These are phyloP conservation scores for Xylariaceae sp. DNA, from an alignment of 2,329 filamentous ascomycete genomes.

Conservation along the genomic window DNA sequence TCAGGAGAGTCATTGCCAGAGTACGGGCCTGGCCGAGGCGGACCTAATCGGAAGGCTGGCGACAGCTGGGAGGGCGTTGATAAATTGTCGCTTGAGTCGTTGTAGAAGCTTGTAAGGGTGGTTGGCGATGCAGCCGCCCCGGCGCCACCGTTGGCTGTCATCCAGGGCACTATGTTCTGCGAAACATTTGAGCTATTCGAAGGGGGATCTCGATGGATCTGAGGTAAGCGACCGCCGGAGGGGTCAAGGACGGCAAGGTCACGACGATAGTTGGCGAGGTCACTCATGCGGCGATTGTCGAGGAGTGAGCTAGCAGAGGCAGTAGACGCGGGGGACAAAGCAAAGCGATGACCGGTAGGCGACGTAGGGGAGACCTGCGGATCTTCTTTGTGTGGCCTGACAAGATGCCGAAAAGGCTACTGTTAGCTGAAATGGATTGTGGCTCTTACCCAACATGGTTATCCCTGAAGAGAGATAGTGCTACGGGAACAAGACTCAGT, in stretches of 20 bases:
- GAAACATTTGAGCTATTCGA: slow-evolving; percentile 59
- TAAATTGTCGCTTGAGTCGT: slow-evolving; percentile 76
- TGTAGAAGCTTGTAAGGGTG: slow-evolving; percentile 67
- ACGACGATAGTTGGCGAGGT: slow-evolving; percentile 73
- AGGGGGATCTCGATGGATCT: slow-evolving; percentile 64
- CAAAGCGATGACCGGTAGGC: slow-evolving; percentile 50
- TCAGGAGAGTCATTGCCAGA: slow-evolving; percentile 66
- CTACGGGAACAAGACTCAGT: slow-evolving; percentile 1
- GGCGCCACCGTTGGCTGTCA: slow-evolving; percentile 50
- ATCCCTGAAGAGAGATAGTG: background rate
- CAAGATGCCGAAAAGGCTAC: slow-evolving; percentile 35
- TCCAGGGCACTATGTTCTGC: slow-evolving; percentile 65
- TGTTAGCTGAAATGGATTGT: slow-evolving; percentile 37
- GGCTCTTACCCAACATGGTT: background rate
- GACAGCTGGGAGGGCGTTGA: slow-evolving; percentile 70
- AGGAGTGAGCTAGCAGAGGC: slow-evolving; percentile 55
- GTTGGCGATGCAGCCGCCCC: slow-evolving; percentile 45
- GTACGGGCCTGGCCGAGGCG: slow-evolving; percentile 29
- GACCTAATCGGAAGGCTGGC: slow-evolving; percentile 67
- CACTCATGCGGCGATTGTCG: slow-evolving; percentile 64
- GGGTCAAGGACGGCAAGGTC: slow-evolving; percentile 73
- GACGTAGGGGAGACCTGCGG: slow-evolving; percentile 59
- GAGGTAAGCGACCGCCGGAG: slow-evolving; percentile 60
- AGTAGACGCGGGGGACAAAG: slow-evolving; percentile 50
- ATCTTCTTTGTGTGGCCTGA: slow-evolving; percentile 48